Evolutionary conservation across 768 basidiomycete species (phyloP).

Genomic region (Crassisporium funariophilum): DNA sequence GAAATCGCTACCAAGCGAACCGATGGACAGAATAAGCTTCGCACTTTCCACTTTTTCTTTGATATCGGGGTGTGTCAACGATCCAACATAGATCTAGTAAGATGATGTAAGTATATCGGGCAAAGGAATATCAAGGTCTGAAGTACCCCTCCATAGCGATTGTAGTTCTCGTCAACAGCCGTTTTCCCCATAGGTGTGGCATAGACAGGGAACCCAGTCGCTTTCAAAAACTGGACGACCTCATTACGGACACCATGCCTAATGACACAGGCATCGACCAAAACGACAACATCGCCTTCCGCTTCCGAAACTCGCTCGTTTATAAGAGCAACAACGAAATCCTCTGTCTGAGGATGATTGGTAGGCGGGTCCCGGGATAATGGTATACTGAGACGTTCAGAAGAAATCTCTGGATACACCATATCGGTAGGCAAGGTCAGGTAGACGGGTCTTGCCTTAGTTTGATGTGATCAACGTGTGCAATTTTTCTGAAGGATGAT

Average conservation of each 20-base stretch:
- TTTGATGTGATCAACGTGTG: background rate
- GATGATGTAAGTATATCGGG: background rate
- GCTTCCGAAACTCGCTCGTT: conserved; percentile 62
- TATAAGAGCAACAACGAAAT: conserved; percentile 76
- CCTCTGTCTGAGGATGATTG: conserved; percentile 61
- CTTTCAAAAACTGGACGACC: conserved; percentile 59
- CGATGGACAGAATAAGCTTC: conserved; percentile 76
- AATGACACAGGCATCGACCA: conserved; percentile 80
- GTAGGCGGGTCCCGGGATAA: conserved; percentile 48
- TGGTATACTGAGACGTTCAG: conserved; percentile 61
- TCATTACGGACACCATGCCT: conserved; percentile 70
- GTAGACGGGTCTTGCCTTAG: conserved; percentile 83
- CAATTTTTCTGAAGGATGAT: background rate
- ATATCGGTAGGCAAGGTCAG: conserved; percentile 85
- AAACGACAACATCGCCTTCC: conserved; percentile 68
- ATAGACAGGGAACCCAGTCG: conserved; percentile 75
- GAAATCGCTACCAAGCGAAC: conserved; percentile 74
- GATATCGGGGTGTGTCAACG: conserved; percentile 63
- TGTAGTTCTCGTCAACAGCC: conserved; percentile 66
- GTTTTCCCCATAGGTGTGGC: conserved; percentile 84
- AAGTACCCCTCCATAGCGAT: conserved; percentile 75
- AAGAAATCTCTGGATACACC: conserved; percentile 66
- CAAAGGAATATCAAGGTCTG: background rate
- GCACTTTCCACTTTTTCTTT: conserved; percentile 75
- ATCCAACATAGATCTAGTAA: conserved; percentile 73